Percentiles rank a stretch among this genome's conserved stretches.
phyloP scores from a whole-genome alignment of 1,139 yeast species.

The Hyphopichia khmerensis region DNA sequence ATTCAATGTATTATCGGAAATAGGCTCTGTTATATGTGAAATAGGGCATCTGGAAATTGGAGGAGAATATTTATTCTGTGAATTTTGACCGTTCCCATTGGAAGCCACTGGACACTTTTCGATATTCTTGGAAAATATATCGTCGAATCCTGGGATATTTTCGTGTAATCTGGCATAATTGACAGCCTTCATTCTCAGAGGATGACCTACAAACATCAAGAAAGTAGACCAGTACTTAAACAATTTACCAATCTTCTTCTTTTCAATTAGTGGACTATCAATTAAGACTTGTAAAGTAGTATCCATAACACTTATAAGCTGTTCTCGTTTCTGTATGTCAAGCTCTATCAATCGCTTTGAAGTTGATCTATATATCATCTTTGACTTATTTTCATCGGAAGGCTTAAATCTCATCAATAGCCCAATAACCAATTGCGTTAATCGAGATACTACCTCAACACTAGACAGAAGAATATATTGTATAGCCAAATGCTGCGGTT shows the following conservation, averaged over 20 bases:
- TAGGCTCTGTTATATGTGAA: slow-evolving; percentile 27
- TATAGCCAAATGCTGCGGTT: slow-evolving; percentile 10
- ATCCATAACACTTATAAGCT: slow-evolving; percentile 1
- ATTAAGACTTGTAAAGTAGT: slow-evolving; percentile 18
- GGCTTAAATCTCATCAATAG: slow-evolving; percentile 27
- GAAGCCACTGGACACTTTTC: slow-evolving; percentile 15
- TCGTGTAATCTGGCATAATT: slow-evolving; percentile 38
- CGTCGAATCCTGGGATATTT: slow-evolving; percentile 29
- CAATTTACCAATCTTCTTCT: slow-evolving; percentile 24
- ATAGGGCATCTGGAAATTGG: slow-evolving; percentile 25
- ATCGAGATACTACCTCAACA: slow-evolving; percentile 31
- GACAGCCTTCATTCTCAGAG: slow-evolving; percentile 25
- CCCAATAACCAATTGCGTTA: slow-evolving; percentile 38
- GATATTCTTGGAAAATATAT: background rate
- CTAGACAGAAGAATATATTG: slow-evolving; percentile 28
- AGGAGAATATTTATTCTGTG: background rate
- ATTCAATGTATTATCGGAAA: slow-evolving; percentile 11
- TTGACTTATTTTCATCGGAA: slow-evolving; percentile 6
- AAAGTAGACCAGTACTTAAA: slow-evolving; percentile 44
- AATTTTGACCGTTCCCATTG: slow-evolving; percentile 3
- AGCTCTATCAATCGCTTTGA: too few species aligned
- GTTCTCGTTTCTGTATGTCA: too few species aligned
- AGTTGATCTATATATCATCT: background rate
- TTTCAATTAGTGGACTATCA: slow-evolving; percentile 13
- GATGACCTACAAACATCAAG: slow-evolving; percentile 33